Evolutionary conservation across 2,329 filamentous ascomycete species (phyloP).

Genomic region (Diaporthe sp.): DNA sequence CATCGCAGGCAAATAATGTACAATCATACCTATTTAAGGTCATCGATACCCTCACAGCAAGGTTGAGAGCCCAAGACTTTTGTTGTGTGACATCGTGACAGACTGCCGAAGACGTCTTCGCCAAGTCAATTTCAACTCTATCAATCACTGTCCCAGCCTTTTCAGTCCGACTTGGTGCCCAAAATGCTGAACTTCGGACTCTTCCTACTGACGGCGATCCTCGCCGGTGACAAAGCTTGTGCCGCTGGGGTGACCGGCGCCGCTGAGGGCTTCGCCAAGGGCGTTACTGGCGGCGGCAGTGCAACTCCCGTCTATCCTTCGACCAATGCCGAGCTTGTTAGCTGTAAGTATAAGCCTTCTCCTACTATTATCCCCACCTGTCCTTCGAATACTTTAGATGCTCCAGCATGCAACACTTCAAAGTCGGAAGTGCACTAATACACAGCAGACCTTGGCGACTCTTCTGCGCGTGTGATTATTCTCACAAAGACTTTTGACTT

Average conservation of each 20-base stretch:
- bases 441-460: constrained; percentile 62
- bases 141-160: neutral
- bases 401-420: neutral
- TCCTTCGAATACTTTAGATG: accelerated
- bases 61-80: neutral
- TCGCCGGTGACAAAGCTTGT: neutral
- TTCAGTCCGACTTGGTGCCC: too few species aligned
- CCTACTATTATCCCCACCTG: neutral
- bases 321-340: constrained; percentile 68
- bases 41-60: neutral
- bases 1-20: neutral
- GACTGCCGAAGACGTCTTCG: neutral
- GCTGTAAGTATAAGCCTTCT: constrained; percentile 37
- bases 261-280: constrained; percentile 59
- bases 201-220: neutral
- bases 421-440: constrained; percentile 45
- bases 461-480: constrained; percentile 68
- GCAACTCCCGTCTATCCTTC: constrained; percentile 67
- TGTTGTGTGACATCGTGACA: constrained; percentile 7
- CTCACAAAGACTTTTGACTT: constrained; percentile 70
- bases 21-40: neutral
- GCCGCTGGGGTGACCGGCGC: constrained; percentile 50
- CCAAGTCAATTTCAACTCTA: neutral
- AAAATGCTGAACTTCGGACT: constrained; percentile 8
- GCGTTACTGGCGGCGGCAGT: constrained; percentile 71